Evolutionary conservation across 2,329 filamentous ascomycete species (phyloP), one percentile per base, ranked within the genome.

Genomic region (Verticillium dahliae): DNA sequence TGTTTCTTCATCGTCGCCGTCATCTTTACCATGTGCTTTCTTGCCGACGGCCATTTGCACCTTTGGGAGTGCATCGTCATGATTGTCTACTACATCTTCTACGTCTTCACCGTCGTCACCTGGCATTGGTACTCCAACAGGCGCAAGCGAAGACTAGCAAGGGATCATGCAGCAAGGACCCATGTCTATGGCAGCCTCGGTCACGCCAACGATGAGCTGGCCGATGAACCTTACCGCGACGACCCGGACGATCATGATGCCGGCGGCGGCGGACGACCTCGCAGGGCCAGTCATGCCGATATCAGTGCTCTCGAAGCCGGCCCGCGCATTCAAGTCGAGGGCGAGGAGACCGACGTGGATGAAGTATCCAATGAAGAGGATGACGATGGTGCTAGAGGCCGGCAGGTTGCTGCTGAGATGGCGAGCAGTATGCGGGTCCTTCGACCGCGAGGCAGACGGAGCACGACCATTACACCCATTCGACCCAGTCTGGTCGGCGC

Each of bases 401-500:
- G 83, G 59, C 85, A 90, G 65, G 82, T 90, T 57, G 88, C 86
- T 45, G 92, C 92, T 22, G 93, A 98, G 73, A 85, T 99, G 71
- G 89, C 90, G 45, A 95, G 88, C 73, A 97, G 92, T 73, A 99
- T 99, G 95, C 90, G 94, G 61, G 82, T 98, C 34, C 87, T 87
- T 66, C 85, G 92, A 27, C 86, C 90, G 1, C 78, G 80, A 37
- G 81, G 85, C 56, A 82, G 82, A 55, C 84, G 87, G 65, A 86
- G 89, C 66, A 89, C 88, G 66, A 92, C 91, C 2, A 84, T 93
- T 63, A 94, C 88, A 6, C 90, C 92, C 0, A 97, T 99, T 65
- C 85, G 95, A 54, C 94, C 95, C 1, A 98, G 95, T 78, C 79
- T 99, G 56, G 89, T 99, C 3, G 95, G 95, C 54, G 95, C 91